Evolutionary conservation across 2,329 filamentous ascomycete genomes (phyloP), one percentile per base, ranked within the genome.

Genomic region (Trichophyton rubrum): DNA sequence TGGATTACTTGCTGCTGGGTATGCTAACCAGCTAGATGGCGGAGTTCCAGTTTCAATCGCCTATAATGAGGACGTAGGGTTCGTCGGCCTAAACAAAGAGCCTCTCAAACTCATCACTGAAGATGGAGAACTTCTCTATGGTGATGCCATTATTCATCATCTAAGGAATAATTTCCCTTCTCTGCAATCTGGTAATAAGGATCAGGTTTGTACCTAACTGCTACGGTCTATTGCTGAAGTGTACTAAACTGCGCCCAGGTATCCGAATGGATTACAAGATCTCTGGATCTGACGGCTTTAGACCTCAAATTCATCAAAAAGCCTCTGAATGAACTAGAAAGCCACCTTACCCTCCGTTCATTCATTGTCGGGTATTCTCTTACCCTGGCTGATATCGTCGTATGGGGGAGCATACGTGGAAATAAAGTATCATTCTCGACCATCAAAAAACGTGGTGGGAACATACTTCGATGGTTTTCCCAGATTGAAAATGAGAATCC

Each of bases 231-330:
- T 27, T 30, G 20, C 40, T 43, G 5, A 9, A 24, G n/a, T 15
- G n/a, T 13, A 17, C 30, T 15, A 11, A 38, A 67, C 69, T 58
- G 1, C 49, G 27, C 22, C 45, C 22, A 57, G 49, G 40, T 43
- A 15, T 58, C 17, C 59, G 72, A 73, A 73, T 77, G 66, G 70
- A 79, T 61, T 79, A 84, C 67, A 85, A 83, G 83, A 71, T 84
- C 63, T 73, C 75, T 43, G 79, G 73, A 75, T 17, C 73, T 84
- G 60, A 77, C 79, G 63, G 73, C 79, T 43, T 75, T 82, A 59
- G 89, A 96, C 74, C 93, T 95, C 77, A 95, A 93, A 77, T 79
- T 86, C 62, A 85, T 91, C 65, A 89, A 93, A 70, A 82, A 84
- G 27, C 80, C 85, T 62, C 82, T 95, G 60, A 79, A 82, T 67